Evolutionary conservation across 352 stramenopile species (phyloP), one percentile per base, ranked within the genome.

Genomic region (Pythium sp.): DNA sequence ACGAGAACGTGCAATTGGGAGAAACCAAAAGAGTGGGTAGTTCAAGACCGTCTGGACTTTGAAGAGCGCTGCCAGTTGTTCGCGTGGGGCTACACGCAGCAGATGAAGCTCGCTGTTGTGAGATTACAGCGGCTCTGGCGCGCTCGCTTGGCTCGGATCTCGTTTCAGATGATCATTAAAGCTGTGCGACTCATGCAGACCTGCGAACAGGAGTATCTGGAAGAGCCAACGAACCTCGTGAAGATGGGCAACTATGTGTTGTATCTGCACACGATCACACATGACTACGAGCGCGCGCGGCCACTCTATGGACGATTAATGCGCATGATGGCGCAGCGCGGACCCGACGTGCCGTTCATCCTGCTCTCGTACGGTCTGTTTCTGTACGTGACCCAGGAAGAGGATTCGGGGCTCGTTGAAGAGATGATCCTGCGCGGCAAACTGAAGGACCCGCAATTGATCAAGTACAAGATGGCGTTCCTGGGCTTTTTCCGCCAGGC

Each of bases 171-270:
- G 20, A 76, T 94, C 9, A 65, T 94, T 36, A 80, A 80, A 20
- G 73, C 87, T 1, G 81, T 94, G n/a, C 68, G 70, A 8, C 57
- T 96, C 5, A 92, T 93, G 82, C 82, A 82, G 47, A 79, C 72
- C 3, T 91, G 86, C 34, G 86, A 94, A 62, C 71, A 66, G 34
- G 87, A 87, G 20, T 94, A 94, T 64, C 63, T 94, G 5, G 76
- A 88, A 66, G 86, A 94, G 22, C 88, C 88, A 6, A 91, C 81
- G 3, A 84, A 85, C 36, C 69, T 96, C 14, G 77, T 81, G 2
- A 87, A 86, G 59, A 86, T 94, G 71, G 84, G 82, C 72, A 96
- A 96, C 69, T 96, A 94, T 64, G 80, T 88, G 67, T 64, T 96
- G 20, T 96, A 83, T 30, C 63, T 96, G 22, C 87, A 95, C 69